phyloP scores from a whole-genome alignment of 2,329 filamentous ascomycete species.

The Ophiocordyceps polyrhachis-furcata region DNA sequence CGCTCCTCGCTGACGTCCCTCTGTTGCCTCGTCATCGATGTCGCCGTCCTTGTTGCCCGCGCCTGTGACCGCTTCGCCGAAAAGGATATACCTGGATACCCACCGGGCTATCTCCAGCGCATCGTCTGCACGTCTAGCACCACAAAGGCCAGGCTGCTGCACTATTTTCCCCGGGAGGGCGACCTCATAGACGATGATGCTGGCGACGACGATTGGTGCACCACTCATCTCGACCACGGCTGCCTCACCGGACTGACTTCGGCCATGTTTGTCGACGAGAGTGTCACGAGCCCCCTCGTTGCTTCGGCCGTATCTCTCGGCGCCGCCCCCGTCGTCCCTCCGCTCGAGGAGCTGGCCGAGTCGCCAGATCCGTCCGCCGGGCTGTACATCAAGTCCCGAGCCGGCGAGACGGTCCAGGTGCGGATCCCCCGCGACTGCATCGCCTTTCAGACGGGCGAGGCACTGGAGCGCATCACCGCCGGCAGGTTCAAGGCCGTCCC shows the following conservation, averaged over 20 bases:
- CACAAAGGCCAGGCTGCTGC: conserved; percentile 78
- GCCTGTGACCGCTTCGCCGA: conserved; percentile 77
- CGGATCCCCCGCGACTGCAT: conserved; percentile 81
- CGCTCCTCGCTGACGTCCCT: conserved; percentile 52
- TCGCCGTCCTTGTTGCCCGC: conserved; percentile 71
- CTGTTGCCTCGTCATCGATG: conserved; percentile 74
- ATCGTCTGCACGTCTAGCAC: conserved; percentile 73
- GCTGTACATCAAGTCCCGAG: conserved; percentile 82
- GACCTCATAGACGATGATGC: conserved; percentile 11
- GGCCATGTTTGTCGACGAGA: conserved; percentile 89
- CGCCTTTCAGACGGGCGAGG: conserved; percentile 90
- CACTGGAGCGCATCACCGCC: conserved; percentile 75
- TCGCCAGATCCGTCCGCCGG: conserved; percentile 75
- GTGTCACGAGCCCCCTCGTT: conserved; percentile 17
- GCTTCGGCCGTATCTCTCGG: conserved; percentile 7
- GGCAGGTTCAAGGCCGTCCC: conserved; percentile 87
- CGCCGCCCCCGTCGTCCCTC: conserved; percentile 17
- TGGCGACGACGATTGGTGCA: conserved; percentile 81
- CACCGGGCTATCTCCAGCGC: conserved; percentile 60
- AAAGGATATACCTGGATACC: conserved; percentile 60
- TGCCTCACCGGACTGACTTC: conserved; percentile 87
- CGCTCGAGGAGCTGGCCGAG: conserved; percentile 49
- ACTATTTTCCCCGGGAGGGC: conserved; percentile 61
- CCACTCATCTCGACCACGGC: conserved; percentile 76
- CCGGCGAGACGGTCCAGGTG: conserved; percentile 71